Base-by-base conservation (phyloP, 495 filamentous ascomycete genomes). In the Entonaema liquescens region DNA sequence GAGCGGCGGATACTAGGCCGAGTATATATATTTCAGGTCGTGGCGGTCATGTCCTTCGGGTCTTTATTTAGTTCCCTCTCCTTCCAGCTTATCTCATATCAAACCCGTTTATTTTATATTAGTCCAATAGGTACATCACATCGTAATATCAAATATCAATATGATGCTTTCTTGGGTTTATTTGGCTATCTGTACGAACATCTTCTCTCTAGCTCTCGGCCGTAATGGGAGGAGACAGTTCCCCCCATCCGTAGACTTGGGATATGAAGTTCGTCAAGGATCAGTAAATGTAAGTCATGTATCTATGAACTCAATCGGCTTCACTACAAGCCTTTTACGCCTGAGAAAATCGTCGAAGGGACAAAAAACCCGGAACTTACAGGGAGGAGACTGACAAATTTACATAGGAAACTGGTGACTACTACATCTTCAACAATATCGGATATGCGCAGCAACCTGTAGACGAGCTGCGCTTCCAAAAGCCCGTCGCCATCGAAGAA, bases 341-440 rank as follows among this genome's bases (percentile, higher is more conserved):
- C n/a, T n/a, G n/a, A n/a, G n/a, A n/a, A n/a, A n/a, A n/a, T n/a
- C n/a, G n/a, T n/a, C n/a, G n/a, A 6, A 8, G 12, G 36, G 15
- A 6, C 2, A 17, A 17, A 15, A 53, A 25, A 2, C n/a, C 13
- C 7, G 8, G 44, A 50, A 13, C 53, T 35, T 17, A 35, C 17
- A 13, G 21, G 4, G 35, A 28, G 12, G 9, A 12, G 1, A 38
- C 66, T 58, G 19, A 62, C 21, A 38, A 13, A 1, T 31, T 8
- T 54, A 52, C 2, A 26, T 44, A 74, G 72, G 25, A 2, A n/a
- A 65, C 68, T 11, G 72, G 72, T 0, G 25, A 68, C 11, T 72
- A 72, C 40, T 74, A 74, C 56, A 31, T 58, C 21, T 74, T 72
- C 28, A 72, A 36, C 55, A 74, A 74, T 23, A 60, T 74, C 21